Evolutionary conservation across 129 eudicot species (phyloP).

Genomic region (Flaveria ramosissima): DNA sequence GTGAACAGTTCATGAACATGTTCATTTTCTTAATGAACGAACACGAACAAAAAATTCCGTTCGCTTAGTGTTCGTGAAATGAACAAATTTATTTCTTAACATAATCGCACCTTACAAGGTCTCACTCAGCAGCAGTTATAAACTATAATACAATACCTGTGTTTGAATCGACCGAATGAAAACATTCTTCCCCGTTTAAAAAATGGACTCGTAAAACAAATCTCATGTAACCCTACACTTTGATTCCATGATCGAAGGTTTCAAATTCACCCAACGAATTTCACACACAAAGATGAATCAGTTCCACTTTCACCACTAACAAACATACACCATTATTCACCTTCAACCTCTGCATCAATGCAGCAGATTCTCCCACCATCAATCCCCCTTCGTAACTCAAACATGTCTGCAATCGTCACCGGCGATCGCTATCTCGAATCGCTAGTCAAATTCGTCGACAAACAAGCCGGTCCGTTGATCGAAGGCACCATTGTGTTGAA

Average conservation of each 20-base stretch:
- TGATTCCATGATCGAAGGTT: slow-evolving; percentile 2
- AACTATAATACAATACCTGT: too few species aligned
- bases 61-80: too few species aligned
- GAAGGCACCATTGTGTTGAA: slow-evolving; percentile 72
- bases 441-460: slow-evolving; percentile 76
- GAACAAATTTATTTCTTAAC: too few species aligned
- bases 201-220: slow-evolving; percentile 9
- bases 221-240: background rate
- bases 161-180: background rate
- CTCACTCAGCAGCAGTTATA: too few species aligned
- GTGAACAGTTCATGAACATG: too few species aligned
- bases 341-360: slow-evolving; percentile 17
- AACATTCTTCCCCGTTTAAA: background rate
- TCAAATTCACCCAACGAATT: background rate
- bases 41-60: too few species aligned
- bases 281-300: slow-evolving; percentile 11
- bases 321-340: slow-evolving; percentile 14
- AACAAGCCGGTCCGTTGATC: slow-evolving; percentile 60
- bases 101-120: too few species aligned
- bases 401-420: slow-evolving; percentile 50
- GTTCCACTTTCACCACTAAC: background rate
- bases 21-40: too few species aligned
- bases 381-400: slow-evolving; percentile 1
- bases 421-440: slow-evolving; percentile 90
- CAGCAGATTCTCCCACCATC: slow-evolving; percentile 36